Conservation (phyloP, 345 rosid species). For the Heritiera littoralis region DNA sequence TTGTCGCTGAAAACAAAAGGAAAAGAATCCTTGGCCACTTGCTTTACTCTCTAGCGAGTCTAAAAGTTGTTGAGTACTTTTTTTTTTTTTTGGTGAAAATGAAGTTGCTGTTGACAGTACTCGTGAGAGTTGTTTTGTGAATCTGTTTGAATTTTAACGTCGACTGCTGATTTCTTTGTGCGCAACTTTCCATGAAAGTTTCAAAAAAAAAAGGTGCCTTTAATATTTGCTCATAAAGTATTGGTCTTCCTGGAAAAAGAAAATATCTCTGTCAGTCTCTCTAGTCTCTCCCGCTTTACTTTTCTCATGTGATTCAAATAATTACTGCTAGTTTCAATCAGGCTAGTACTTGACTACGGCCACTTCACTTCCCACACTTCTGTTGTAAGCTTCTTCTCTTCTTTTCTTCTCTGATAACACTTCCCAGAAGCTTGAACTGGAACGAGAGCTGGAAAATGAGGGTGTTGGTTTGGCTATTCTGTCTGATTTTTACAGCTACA, state of each 20-base stretch:
- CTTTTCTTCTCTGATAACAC: not conserved
- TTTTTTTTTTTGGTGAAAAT: too few species aligned
- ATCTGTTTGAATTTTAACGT: slow-evolving; percentile 50
- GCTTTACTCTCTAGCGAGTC: slow-evolving; percentile 17
- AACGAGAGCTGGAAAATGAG: slow-evolving; percentile 30
- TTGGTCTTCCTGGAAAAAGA: too few species aligned
- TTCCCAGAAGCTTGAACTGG: slow-evolving; percentile 9
- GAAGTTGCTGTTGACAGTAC: not conserved
- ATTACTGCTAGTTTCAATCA: slow-evolving; percentile 34
- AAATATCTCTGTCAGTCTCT: not conserved
- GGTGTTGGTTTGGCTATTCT: slow-evolving; percentile 31
- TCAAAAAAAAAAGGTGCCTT: slow-evolving; percentile 25
- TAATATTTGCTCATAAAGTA: slow-evolving; percentile 9
- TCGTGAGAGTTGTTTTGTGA: slow-evolving; percentile 15
- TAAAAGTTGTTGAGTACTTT: not conserved
- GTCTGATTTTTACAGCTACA: slow-evolving; percentile 36
- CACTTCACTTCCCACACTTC: not conserved
- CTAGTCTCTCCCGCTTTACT: not conserved
- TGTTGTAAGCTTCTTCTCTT: slow-evolving; percentile 10
- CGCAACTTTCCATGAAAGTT: slow-evolving; percentile 48
- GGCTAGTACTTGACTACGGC: slow-evolving; percentile 26
- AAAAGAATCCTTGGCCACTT: not conserved
- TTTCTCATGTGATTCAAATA: slow-evolving; percentile 28
- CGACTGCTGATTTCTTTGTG: slow-evolving; percentile 26
- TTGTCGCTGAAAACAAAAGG: not conserved